phyloP scores from a whole-genome alignment of 257 asterid genomes.

The Henckelia pumila region DNA sequence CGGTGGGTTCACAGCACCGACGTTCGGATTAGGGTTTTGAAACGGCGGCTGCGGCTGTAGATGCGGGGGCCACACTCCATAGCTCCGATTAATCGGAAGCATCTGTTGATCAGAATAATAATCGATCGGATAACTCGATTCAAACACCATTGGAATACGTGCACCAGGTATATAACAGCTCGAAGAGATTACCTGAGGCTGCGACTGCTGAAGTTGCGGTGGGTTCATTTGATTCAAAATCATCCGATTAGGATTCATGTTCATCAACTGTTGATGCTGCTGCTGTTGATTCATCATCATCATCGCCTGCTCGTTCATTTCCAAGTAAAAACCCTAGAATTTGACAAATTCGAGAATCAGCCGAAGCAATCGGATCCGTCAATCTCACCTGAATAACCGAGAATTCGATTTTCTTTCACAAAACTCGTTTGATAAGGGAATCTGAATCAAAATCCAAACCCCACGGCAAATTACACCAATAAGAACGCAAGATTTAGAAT shows the following conservation, averaged over 20 bases:
- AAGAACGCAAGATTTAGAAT: constrained; percentile 4
- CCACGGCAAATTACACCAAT: not conserved
- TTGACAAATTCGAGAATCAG: constrained; percentile 7
- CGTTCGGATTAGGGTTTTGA: constrained; percentile 25
- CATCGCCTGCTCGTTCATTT: constrained; percentile 54
- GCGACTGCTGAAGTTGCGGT: constrained; percentile 20
- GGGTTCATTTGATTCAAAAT: constrained; percentile 21
- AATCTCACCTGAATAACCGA: not conserved
- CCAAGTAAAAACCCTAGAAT: constrained; percentile 11
- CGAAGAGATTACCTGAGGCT: constrained; percentile 29
- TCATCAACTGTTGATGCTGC: constrained; percentile 28
- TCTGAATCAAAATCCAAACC: not conserved
- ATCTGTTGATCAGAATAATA: constrained; percentile 27
- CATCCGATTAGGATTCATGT: constrained; percentile 22
- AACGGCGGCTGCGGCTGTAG: constrained; percentile 20
- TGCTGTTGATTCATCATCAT: constrained; percentile 56
- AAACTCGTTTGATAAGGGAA: not conserved
- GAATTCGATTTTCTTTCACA: too few species aligned
- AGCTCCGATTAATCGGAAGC: constrained; percentile 41
- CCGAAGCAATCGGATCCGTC: not conserved
- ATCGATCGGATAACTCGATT: not conserved
- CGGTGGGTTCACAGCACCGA: not conserved
- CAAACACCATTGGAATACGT: constrained; percentile 1
- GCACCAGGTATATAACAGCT: not conserved
- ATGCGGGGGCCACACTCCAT: constrained; percentile 47